Conservation (phyloP, 2,329 filamentous ascomycete genomes). For the Bipolaris cookei region DNA sequence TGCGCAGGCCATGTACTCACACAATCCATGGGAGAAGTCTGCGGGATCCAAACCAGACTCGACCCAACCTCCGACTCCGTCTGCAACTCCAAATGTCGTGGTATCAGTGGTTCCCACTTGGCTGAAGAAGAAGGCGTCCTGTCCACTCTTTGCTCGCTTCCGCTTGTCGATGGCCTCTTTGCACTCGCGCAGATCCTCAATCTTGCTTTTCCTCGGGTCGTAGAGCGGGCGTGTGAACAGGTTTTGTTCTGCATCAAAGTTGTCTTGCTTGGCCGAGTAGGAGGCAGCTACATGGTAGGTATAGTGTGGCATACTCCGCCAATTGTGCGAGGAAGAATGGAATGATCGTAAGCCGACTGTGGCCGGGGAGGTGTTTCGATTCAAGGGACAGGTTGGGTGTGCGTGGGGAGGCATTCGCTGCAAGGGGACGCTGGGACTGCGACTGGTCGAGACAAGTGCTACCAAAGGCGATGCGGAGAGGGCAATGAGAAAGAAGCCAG, state of each 20-base stretch:
- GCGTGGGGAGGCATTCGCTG: constrained; percentile 24
- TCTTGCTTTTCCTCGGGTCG: constrained; percentile 34
- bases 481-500: constrained; percentile 40
- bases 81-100: constrained; percentile 86
- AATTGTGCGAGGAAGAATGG: constrained; percentile 38
- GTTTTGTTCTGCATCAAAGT: constrained; percentile 46
- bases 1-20: constrained; percentile 86
- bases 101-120: constrained; percentile 73
- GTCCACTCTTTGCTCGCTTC: constrained; percentile 77
- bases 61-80: constrained; percentile 95
- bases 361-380: constrained; percentile 38
- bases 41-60: constrained; percentile 92
- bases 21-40: constrained; percentile 92
- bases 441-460: constrained; percentile 30
- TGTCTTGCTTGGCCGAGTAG: constrained; percentile 50
- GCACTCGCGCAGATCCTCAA: constrained; percentile 37
- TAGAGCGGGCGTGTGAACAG: constrained; percentile 44
- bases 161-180: constrained; percentile 58
- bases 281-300: constrained; percentile 51
- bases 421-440: constrained; percentile 22
- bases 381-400: constrained; percentile 40
- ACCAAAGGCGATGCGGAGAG: constrained; percentile 40
- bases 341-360: constrained; percentile 38
- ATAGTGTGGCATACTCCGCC: constrained; percentile 40
- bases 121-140: constrained; percentile 94